Evolutionary conservation across 2,329 filamentous ascomycete species (phyloP).

Genomic region (Cladosporium colombiae): DNA sequence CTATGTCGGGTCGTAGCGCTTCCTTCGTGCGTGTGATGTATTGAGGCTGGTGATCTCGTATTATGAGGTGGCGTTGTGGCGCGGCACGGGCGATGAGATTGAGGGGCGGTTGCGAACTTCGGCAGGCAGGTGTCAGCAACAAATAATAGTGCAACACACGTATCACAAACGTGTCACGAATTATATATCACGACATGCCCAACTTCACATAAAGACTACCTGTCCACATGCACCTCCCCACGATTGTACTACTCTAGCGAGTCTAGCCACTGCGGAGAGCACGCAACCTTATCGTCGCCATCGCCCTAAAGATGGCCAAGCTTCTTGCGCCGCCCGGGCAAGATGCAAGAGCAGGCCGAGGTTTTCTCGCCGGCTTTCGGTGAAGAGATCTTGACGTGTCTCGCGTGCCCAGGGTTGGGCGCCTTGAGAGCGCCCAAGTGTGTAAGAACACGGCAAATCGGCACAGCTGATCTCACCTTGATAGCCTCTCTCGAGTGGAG

Average conservation of each 20-base stretch:
- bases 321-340: conserved; percentile 5
- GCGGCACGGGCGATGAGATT: neutral
- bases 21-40: neutral
- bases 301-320: conserved; percentile 8
- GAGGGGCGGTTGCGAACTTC: neutral
- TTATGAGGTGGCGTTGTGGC: neutral
- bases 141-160: neutral
- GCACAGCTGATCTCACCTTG: conserved; percentile 9
- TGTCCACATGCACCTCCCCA: neutral
- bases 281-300: neutral
- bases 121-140: neutral
- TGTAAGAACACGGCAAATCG: conserved; percentile 13
- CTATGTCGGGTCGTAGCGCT: neutral
- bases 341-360: conserved; percentile 2
- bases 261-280: conserved; percentile 1
- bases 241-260: neutral
- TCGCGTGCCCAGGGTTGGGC: neutral
- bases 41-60: neutral
- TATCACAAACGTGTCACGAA: neutral
- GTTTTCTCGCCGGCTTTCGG: conserved; percentile 17
- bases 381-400: conserved; percentile 13
- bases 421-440: neutral
- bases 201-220: neutral
- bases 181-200: neutral
- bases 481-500: conserved; percentile 8